A percentile compares a stretch with the other conserved stretches of the same genome.
phyloP scores from a whole-genome alignment of 2,329 filamentous ascomycete species.

The Apiospora saccharicola region DNA sequence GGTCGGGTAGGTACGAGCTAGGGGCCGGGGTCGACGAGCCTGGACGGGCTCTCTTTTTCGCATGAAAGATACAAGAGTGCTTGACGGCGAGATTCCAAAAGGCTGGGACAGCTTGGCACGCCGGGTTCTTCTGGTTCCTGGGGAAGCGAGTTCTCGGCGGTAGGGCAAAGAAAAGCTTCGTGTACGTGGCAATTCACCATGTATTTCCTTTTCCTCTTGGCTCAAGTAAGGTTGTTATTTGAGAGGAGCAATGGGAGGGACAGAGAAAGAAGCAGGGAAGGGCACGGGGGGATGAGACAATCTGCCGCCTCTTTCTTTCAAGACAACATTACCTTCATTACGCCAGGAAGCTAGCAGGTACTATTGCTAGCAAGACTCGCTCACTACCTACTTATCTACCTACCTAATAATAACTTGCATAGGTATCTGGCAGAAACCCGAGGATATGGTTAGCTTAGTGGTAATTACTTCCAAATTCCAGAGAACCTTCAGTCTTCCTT shows the following conservation, averaged over 20 bases:
- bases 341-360: neutral
- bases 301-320: neutral
- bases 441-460: neutral
- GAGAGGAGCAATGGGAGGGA: neutral
- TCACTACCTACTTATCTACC: too few relatives aligned
- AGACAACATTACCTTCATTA: neutral
- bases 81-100: neutral
- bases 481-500: neutral
- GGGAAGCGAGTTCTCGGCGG: neutral
- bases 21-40: neutral
- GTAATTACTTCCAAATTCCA: neutral
- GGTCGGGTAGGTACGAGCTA: neutral
- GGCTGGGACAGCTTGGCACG: constrained; percentile 13
- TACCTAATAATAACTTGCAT: neutral
- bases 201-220: neutral
- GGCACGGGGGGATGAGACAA: neutral
- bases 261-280: neutral
- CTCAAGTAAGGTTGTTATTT: neutral
- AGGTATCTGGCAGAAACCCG: neutral
- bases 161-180: too few relatives aligned
- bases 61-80: neutral
- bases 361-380: neutral
- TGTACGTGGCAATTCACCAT: neutral
- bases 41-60: neutral
- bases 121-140: constrained; percentile 7